Percentiles rank a stretch among this genome's conserved stretches.
These are phyloP conservation scores for Naganishia cerealis DNA, from an alignment of 1,284 basidiomycete genomes.

Conservation along the genomic window DNA sequence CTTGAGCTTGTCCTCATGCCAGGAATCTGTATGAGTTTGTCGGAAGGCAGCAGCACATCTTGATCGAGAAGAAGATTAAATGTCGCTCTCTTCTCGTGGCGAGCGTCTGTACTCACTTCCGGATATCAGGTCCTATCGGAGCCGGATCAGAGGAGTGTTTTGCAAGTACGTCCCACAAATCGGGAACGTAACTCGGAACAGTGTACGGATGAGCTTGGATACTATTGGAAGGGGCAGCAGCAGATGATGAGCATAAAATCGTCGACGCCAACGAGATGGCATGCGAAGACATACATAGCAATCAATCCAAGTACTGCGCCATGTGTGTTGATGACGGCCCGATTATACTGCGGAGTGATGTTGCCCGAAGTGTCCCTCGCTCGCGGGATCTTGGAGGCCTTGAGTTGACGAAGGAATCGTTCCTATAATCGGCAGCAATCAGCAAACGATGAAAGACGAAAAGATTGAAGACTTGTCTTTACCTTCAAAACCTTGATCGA, in stretches of 20 bases:
- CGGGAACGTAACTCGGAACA: slow-evolving; percentile 65
- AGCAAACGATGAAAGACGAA: neutral
- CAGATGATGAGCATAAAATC: neutral
- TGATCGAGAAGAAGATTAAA: slow-evolving; percentile 46
- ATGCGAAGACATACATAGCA: slow-evolving; percentile 51
- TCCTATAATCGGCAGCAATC: slow-evolving; percentile 59
- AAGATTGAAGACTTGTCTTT: slow-evolving; percentile 37
- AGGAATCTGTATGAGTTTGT: slow-evolving; percentile 51
- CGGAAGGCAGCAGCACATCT: slow-evolving; percentile 50
- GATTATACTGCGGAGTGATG: slow-evolving; percentile 66
- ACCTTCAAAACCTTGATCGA: slow-evolving; percentile 84
- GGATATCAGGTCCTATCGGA: slow-evolving; percentile 86
- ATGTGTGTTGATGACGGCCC: slow-evolving; percentile 74
- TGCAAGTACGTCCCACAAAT: slow-evolving; percentile 49
- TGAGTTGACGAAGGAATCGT: slow-evolving; percentile 69
- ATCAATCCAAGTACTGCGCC: slow-evolving; percentile 79
- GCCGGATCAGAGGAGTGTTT: slow-evolving; percentile 82
- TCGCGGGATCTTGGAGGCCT: slow-evolving; percentile 67
- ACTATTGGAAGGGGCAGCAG: slow-evolving; percentile 31
- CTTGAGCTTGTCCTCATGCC: slow-evolving; percentile 84
- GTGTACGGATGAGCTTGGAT: slow-evolving; percentile 64
- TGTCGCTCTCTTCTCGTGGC: slow-evolving; percentile 59
- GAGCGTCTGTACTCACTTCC: slow-evolving; percentile 68
- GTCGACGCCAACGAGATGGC: neutral
- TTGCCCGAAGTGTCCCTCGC: slow-evolving; percentile 61